Percentiles rank a stretch among this genome's conserved stretches.
Evolutionary conservation across 768 basidiomycete genomes (phyloP).

Genomic region (Butyriboletus loyo): DNA sequence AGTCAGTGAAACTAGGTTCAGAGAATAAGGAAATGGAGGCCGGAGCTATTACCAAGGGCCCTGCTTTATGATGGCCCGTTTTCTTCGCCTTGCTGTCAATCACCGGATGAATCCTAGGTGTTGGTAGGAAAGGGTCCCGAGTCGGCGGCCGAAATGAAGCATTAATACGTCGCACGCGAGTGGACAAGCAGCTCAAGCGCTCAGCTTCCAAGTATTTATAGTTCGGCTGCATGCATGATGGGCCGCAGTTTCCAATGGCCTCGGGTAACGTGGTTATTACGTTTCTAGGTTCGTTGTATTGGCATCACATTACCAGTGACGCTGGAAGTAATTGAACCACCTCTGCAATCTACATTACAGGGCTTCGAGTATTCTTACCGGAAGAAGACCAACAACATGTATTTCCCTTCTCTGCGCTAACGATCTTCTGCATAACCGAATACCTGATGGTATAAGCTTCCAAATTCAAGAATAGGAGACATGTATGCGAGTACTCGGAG

Average conservation of each 20-base stretch:
- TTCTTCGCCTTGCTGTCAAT: background rate
- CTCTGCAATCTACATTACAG: no score
- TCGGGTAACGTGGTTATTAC: background rate
- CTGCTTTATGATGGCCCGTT: background rate
- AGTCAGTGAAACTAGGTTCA: background rate
- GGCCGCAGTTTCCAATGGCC: background rate
- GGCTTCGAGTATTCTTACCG: background rate
- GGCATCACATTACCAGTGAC: no score
- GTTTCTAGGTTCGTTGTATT: background rate
- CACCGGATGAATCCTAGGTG: background rate
- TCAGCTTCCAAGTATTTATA: background rate
- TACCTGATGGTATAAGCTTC: no score
- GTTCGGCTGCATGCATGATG: no score
- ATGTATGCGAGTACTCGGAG: no score
- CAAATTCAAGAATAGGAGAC: background rate
- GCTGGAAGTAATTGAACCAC: background rate
- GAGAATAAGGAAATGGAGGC: background rate
- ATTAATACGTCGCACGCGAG: background rate
- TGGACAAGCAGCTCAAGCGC: background rate
- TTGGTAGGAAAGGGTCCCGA: background rate
- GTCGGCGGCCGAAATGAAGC: background rate
- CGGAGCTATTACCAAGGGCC: background rate
- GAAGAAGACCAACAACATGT: background rate
- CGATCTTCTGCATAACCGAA: background rate
- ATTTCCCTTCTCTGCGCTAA: background rate